Evolutionary conservation across 257 asterid species (phyloP).

Genomic region (Knoxia roxburghii): DNA sequence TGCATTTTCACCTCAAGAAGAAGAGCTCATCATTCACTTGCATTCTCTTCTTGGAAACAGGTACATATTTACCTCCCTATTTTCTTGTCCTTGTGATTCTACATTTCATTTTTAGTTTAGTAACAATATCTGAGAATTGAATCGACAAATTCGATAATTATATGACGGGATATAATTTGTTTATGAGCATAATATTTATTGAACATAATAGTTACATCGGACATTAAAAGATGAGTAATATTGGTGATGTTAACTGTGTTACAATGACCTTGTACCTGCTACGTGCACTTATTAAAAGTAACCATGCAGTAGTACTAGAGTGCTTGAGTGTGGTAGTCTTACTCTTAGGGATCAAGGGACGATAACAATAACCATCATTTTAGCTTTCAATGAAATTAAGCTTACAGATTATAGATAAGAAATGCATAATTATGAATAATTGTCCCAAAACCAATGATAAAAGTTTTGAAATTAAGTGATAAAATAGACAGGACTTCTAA

Average conservation of each 20-base stretch:
- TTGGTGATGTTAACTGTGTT: neutral
- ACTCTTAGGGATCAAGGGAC: neutral
- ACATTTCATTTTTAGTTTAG: too few species aligned
- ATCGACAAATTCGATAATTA: too few species aligned
- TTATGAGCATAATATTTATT: too few species aligned
- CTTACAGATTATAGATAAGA: neutral
- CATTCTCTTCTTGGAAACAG: conserved; percentile 67
- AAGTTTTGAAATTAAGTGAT: neutral
- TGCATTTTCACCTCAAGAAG: conserved; percentile 54
- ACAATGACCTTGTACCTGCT: conserved; percentile 1
- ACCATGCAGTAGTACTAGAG: conserved; percentile 12
- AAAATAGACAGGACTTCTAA: too few species aligned
- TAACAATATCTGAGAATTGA: too few species aligned
- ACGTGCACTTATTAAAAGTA: neutral
- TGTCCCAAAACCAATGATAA: conserved; percentile 10
- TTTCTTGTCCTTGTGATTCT: too few species aligned
- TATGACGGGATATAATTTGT: too few species aligned
- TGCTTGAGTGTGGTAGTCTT: too few species aligned
- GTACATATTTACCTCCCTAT: conserved; percentile 9
- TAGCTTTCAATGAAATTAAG: conserved; percentile 8
- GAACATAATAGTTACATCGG: neutral
- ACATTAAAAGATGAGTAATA: neutral
- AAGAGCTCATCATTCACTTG: conserved; percentile 49
- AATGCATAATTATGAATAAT: neutral
- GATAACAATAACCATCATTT: neutral